Conservation (phyloP, 371 early-diverging fungal species). For the Phascolomyces articulosus region DNA sequence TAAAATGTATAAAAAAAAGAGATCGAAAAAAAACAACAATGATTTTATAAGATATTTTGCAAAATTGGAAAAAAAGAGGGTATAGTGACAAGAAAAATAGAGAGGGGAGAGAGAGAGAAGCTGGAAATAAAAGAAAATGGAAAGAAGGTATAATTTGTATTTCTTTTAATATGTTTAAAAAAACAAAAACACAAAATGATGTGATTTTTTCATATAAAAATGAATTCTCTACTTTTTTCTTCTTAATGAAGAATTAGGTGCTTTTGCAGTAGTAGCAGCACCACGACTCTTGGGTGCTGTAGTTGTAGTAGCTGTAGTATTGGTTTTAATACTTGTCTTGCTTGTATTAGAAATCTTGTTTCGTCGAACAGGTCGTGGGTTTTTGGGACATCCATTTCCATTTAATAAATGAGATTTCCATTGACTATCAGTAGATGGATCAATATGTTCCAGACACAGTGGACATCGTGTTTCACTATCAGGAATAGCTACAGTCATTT, state of each 20-base stretch:
- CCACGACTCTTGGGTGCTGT: constrained; percentile 2
- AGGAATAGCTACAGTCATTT: constrained; percentile 14
- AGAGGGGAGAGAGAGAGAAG: background rate
- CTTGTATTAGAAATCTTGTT: constrained; percentile 8
- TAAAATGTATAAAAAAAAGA: too few species aligned
- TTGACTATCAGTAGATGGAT: constrained; percentile 59
- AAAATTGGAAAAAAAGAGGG: background rate
- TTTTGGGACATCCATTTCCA: constrained; percentile 60
- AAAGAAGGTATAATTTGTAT: background rate
- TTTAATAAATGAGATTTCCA: constrained; percentile 71
- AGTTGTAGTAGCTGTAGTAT: background rate
- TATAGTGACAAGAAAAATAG: background rate
- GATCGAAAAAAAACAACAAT: too few species aligned
- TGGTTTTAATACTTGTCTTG: background rate
- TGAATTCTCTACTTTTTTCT: constrained; percentile 13
- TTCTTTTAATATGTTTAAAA: background rate
- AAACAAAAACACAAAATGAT: too few species aligned
- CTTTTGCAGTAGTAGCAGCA: background rate
- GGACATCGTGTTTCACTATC: constrained; percentile 61
- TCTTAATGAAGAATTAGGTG: constrained; percentile 11
- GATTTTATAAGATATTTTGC: too few species aligned
- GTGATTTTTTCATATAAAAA: too few species aligned
- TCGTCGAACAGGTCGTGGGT: constrained; percentile 22
- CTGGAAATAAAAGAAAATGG: background rate
- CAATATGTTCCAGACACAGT: constrained; percentile 59